Evolutionary conservation across 257 asterid species (phyloP), one percentile per base, ranked within the genome.

Genomic region (Ajuga chamaepitys): DNA sequence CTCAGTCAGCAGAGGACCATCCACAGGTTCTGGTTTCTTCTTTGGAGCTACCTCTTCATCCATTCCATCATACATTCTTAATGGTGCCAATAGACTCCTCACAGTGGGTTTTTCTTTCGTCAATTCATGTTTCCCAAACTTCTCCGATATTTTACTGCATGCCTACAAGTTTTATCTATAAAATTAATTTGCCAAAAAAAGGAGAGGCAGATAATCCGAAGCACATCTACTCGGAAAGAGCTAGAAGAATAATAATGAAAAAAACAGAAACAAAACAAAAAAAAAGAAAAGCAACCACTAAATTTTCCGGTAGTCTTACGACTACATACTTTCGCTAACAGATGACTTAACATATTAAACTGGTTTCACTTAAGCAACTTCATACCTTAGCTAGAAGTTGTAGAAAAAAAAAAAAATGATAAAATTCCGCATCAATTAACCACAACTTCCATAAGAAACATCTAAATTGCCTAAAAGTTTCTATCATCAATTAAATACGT

Each of bases 11-110:
- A 93, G 70, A 47, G 97, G 97, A 62, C 99, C 99, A 74, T 93
- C 99, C 70, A 87, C 86, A n/a, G 95, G 96, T 77, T 93, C 99
- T 12, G 85, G 87, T 70, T 89, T 85, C 81, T 89, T 88, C 82
- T 85, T 88, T 7, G 95, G 91, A 74, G 83, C 92, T 72, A 78
- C 88, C 71, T 62, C 81, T 76, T 89, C 97, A 77, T 93, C 97
- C 99, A 93, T 84, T 56, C 99, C 99, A 71, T 93, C 99, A 68
- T 54, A 82, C 99, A 93, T 93, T 82, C 99, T 82, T 81, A 93
- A 9, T 37, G 99, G 99, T 53, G 96, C 86, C 66, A 70, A 73
- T 45, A 89, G 91, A 83, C 99, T 93, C 74, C 99, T 89, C 61
- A 93, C 99, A 0, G 96, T 64, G 17, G 97, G 96, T 74, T 93